Evolutionary conservation across 1,284 basidiomycete species (phyloP).

Genomic region (Naganishia sp.): DNA sequence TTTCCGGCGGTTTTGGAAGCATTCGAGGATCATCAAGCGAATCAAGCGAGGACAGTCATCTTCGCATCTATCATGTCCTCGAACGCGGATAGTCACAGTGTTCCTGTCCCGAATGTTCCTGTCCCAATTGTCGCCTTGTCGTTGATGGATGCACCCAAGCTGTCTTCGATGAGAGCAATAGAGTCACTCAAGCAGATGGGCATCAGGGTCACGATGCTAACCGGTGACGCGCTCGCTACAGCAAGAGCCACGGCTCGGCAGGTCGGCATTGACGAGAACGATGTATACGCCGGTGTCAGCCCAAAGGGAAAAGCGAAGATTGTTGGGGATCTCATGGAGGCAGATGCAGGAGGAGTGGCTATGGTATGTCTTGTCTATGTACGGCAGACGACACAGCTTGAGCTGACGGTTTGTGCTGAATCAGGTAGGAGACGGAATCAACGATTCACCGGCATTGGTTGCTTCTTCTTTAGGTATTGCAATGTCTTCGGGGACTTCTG

Average conservation of each 20-base stretch:
- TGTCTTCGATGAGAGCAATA: conserved; percentile 77
- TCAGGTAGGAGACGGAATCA: conserved; percentile 97
- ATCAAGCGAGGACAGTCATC: conserved; percentile 77
- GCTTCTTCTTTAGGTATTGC: conserved; percentile 95
- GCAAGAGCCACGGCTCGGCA: conserved; percentile 81
- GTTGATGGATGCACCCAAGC: conserved; percentile 79
- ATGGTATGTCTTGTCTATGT: conserved; percentile 65
- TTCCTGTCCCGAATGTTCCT: conserved; percentile 56
- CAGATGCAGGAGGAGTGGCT: conserved; percentile 70
- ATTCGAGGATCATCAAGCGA: conserved; percentile 70
- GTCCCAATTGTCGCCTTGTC: conserved; percentile 70
- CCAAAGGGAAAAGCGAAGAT: conserved; percentile 88
- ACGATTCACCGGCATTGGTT: conserved; percentile 95
- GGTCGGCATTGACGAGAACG: conserved; percentile 75
- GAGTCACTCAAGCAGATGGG: conserved; percentile 78
- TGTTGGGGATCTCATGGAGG: conserved; percentile 73
- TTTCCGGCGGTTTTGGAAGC: conserved; percentile 63
- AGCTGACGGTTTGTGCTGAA: conserved; percentile 22
- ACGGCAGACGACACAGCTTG: conserved; percentile 6
- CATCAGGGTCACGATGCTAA: conserved; percentile 85
- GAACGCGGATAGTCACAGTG: conserved; percentile 37
- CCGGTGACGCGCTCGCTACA: conserved; percentile 80
- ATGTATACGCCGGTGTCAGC: conserved; percentile 85
- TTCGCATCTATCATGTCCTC: conserved; percentile 66
- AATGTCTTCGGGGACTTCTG: conserved; percentile 89